phyloP scores from a whole-genome alignment of 2,329 filamentous ascomycete species.

The Cytospora piceae region DNA sequence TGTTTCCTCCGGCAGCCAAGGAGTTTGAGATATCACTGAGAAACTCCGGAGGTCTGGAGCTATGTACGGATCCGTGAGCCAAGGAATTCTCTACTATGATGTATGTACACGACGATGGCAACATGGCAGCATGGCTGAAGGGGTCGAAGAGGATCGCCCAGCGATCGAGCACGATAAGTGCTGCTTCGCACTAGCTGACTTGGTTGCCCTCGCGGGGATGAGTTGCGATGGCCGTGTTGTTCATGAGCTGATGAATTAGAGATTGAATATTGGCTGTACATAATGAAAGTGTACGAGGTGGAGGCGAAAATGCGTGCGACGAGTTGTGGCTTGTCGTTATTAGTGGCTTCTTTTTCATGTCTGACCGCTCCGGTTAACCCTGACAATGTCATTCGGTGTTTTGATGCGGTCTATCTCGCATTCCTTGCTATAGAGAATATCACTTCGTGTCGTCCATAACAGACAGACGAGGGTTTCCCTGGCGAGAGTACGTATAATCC shows the following conservation, averaged over 20 bases:
- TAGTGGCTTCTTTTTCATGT: neutral
- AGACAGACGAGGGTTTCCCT: conserved; percentile 18
- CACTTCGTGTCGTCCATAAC: neutral
- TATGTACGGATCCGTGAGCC: too few relatives aligned
- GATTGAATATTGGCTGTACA: neutral
- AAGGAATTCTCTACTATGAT: too few relatives aligned
- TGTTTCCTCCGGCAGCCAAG: neutral
- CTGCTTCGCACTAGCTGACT: conserved; percentile 10
- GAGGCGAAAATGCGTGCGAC: neutral
- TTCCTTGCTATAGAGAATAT: neutral
- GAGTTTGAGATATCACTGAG: neutral
- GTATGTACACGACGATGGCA: neutral
- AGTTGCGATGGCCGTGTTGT: conserved; percentile 9
- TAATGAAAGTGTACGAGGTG: conserved; percentile 16
- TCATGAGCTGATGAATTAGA: neutral
- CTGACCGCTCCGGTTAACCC: neutral
- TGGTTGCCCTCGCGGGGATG: neutral
- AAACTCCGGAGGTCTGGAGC: neutral
- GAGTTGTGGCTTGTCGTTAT: conserved; percentile 14
- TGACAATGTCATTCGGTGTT: neutral
- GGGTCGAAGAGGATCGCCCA: neutral
- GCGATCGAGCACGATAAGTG: neutral
- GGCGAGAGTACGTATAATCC: conserved; percentile 1
- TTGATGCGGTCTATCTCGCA: neutral
- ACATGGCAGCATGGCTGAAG: neutral